phyloP scores from a whole-genome alignment of 805 yeast genomes.

The Blastobotrys peoriensis region DNA sequence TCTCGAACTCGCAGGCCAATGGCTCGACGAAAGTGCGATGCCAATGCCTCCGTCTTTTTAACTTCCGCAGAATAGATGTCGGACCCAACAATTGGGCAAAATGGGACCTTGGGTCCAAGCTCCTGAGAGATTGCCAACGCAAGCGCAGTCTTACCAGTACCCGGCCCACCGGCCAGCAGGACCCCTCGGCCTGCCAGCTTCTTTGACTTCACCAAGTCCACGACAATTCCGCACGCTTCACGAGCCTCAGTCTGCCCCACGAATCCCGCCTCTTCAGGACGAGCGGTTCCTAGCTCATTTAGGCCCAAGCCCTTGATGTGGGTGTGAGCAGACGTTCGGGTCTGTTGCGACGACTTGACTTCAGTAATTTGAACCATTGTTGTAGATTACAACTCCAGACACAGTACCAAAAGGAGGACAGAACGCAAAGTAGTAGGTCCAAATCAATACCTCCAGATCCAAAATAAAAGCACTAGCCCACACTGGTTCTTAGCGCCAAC shows the following conservation, averaged over 20 bases:
- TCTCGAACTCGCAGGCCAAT: constrained; percentile 95
- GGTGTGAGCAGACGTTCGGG: constrained; percentile 91
- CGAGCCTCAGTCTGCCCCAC: constrained; percentile 68
- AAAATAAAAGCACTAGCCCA: background rate
- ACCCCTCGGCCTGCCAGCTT: constrained; percentile 96
- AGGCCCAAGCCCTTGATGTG: constrained; percentile 93
- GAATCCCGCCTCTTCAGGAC: constrained; percentile 80
- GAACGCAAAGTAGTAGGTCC: too few relatives aligned
- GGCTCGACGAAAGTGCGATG: constrained; percentile 95
- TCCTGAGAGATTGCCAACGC: constrained; percentile 95
- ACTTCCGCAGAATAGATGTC: constrained; percentile 95
- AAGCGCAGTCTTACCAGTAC: constrained; percentile 96
- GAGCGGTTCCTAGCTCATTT: constrained; percentile 84
- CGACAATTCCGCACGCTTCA: constrained; percentile 88
- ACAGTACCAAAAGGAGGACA: too few relatives aligned
- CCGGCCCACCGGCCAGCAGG: constrained; percentile 94
- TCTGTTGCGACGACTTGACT: constrained; percentile 52
- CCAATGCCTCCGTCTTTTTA: constrained; percentile 90
- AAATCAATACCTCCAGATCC: too few relatives aligned
- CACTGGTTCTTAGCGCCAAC: too few relatives aligned
- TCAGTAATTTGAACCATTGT: constrained; percentile 73
- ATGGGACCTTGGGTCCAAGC: constrained; percentile 94
- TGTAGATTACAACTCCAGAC: too few relatives aligned
- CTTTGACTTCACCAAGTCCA: constrained; percentile 85
- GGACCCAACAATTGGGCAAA: constrained; percentile 93